Conservation (phyloP, 2,329 filamentous ascomycete species). For the Raffaelea arxii region DNA sequence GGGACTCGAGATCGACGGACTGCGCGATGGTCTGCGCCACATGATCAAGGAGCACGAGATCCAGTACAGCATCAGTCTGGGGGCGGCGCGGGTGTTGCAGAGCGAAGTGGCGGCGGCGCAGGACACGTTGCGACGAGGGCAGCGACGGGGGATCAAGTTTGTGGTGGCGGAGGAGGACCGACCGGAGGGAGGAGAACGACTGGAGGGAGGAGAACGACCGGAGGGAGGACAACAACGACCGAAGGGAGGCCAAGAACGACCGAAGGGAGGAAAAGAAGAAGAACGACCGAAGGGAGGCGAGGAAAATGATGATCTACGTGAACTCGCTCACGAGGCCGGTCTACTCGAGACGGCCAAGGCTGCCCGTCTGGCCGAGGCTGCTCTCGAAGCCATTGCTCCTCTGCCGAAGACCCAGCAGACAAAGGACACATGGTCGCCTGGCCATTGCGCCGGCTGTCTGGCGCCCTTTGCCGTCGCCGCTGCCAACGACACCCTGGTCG, state of each 20-base stretch:
- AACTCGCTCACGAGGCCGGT: too few relatives aligned
- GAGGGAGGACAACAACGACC: background rate
- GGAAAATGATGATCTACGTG: too few relatives aligned
- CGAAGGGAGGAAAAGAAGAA: too few relatives aligned
- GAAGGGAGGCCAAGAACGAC: background rate
- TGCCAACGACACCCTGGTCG: conserved; percentile 63
- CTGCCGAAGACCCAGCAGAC: too few relatives aligned
- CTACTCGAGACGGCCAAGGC: too few relatives aligned
- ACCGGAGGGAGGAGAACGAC: conserved; percentile 15
- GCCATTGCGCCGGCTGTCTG: conserved; percentile 50
- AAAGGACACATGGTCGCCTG: conserved; percentile 34
- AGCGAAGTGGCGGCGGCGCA: conserved; percentile 84
- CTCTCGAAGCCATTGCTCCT: background rate
- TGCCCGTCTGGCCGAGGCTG: background rate
- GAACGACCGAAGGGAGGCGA: too few relatives aligned
- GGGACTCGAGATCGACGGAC: conserved; percentile 82
- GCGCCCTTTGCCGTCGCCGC: conserved; percentile 51
- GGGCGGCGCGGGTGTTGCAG: conserved; percentile 75
- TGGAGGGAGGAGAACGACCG: background rate
- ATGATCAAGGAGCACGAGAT: conserved; percentile 96
- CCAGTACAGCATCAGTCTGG: conserved; percentile 83
- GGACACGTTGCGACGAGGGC: conserved; percentile 66
- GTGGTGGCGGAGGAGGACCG: conserved; percentile 44
- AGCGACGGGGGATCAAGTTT: conserved; percentile 82
- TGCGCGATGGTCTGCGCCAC: conserved; percentile 77